A percentile compares a stretch with the other conserved stretches of the same genome.
Evolutionary conservation across 2,329 filamentous ascomycete genomes (phyloP).

Genomic region (Hortaea werneckii): DNA sequence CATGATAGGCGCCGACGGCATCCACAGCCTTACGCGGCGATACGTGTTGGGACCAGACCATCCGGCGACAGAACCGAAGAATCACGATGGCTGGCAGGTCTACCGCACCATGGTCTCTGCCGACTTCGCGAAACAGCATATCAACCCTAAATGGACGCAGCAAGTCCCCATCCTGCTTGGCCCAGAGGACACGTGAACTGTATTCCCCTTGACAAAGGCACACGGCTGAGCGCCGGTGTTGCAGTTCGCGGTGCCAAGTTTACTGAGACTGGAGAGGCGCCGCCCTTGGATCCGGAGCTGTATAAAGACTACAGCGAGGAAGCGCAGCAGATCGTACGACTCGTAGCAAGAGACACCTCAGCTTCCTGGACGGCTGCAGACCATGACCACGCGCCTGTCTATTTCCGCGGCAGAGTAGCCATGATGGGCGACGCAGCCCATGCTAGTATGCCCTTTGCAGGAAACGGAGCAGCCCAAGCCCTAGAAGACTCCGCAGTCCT

Average conservation of each 20-base stretch:
- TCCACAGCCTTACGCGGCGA: constrained; percentile 38
- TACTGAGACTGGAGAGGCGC: constrained; percentile 7
- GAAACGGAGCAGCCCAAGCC: constrained; percentile 28
- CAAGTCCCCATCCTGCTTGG: constrained; percentile 24
- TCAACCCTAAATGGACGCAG: constrained; percentile 21
- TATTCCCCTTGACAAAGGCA: constrained; percentile 23
- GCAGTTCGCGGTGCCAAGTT: constrained; percentile 18
- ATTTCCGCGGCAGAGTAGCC: constrained; percentile 18
- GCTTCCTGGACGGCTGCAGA: constrained; percentile 24
- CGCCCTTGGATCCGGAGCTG: constrained; percentile 14
- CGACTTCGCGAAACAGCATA: constrained; percentile 18
- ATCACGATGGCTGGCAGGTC: constrained; percentile 24
- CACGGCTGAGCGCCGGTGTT: constrained; percentile 19
- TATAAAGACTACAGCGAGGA: constrained; percentile 20
- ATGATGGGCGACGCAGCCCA: constrained; percentile 33
- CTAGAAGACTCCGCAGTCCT: constrained; percentile 30
- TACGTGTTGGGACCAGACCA: constrained; percentile 32
- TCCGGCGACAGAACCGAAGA: constrained; percentile 21
- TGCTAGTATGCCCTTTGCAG: constrained; percentile 28
- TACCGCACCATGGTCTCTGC: constrained; percentile 23
- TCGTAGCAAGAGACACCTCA: constrained; percentile 18
- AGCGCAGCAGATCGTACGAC: constrained; percentile 17
- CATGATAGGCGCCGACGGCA: constrained; percentile 44
- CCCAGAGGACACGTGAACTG: constrained; percentile 22
- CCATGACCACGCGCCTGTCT: constrained; percentile 26